These are phyloP conservation scores for Claviceps capensis DNA, from an alignment of 2,329 filamentous ascomycete species.

Conservation along the genomic window DNA sequence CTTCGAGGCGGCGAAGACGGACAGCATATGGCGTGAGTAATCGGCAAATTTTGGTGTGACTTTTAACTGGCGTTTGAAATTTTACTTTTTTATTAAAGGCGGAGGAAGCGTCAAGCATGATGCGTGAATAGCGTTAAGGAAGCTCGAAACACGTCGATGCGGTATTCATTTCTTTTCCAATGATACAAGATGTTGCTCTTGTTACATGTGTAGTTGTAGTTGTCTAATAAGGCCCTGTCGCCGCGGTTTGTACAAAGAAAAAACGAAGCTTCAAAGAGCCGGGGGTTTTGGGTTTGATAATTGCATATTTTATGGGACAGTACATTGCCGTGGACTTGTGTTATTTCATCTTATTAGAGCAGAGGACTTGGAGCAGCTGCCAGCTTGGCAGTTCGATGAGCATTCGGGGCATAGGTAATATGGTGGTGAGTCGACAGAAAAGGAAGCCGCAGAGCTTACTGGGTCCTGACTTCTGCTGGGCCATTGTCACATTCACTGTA, in stretches of 20 bases:
- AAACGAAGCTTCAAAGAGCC: not conserved
- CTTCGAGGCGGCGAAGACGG: slow-evolving; percentile 75
- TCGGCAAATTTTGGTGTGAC: not conserved
- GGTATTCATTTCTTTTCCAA: no score
- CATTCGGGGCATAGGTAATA: not conserved
- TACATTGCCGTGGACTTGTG: not conserved
- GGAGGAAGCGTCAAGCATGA: not conserved
- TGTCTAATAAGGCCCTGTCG: no score
- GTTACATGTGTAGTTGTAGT: no score
- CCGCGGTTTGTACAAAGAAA: not conserved
- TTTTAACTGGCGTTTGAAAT: slow-evolving; percentile 5
- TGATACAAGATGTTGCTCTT: no score
- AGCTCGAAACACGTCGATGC: not conserved
- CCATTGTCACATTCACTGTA: not conserved
- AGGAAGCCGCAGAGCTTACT: not conserved
- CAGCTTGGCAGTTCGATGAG: not conserved
- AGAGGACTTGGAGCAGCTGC: not conserved
- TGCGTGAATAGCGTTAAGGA: not conserved
- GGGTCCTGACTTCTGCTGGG: not conserved
- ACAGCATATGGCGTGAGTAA: slow-evolving; percentile 35
- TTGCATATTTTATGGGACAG: not conserved
- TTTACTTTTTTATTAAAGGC: not conserved
- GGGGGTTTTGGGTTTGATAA: no score
- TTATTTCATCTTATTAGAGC: not conserved
- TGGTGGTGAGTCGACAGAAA: not conserved